Evolutionary conservation across 768 basidiomycete genomes (phyloP).

Genomic region (Xerocomus brunneocitrinus): DNA sequence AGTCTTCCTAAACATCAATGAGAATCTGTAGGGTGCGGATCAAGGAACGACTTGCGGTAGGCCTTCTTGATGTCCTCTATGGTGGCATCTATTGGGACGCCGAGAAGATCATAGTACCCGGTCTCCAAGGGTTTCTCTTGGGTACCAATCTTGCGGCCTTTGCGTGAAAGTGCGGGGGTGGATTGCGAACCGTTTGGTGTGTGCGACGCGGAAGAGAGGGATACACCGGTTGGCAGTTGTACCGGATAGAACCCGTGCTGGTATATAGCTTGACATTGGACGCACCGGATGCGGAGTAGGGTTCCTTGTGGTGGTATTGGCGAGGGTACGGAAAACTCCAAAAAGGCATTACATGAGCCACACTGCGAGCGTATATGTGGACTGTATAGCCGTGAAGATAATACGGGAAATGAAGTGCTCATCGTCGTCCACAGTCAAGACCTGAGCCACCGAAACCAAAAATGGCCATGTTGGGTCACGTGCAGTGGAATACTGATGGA

Average conservation of each 20-base stretch:
- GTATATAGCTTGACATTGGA: conserved; percentile 55
- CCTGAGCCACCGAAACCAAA: background rate
- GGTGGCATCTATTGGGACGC: conserved; percentile 68
- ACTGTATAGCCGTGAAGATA: conserved; percentile 60
- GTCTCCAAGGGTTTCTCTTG: conserved; percentile 87
- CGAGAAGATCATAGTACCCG: conserved; percentile 85
- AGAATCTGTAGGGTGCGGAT: background rate
- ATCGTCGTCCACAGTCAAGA: conserved; percentile 32
- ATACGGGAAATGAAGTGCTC: conserved; percentile 43
- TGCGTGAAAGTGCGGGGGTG: conserved; percentile 28
- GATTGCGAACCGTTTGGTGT: conserved; percentile 19
- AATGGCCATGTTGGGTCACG: conserved; percentile 16
- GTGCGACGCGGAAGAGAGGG: conserved; percentile 11
- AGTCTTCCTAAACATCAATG: conserved; percentile 50
- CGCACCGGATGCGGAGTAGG: conserved; percentile 66
- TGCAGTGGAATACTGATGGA: background rate
- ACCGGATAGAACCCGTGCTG: conserved; percentile 64
- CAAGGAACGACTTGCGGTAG: conserved; percentile 50
- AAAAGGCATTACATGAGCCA: conserved; percentile 44
- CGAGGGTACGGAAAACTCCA: conserved; percentile 68
- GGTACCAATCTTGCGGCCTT: conserved; percentile 78
- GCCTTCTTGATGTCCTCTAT: conserved; percentile 88
- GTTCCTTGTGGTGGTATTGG: conserved; percentile 54
- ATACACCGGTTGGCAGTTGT: conserved; percentile 42
- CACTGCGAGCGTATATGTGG: conserved; percentile 68